Evolutionary conservation across 2,329 filamentous ascomycete genomes (phyloP).

Genomic region (Dactylonectria estremocensis): DNA sequence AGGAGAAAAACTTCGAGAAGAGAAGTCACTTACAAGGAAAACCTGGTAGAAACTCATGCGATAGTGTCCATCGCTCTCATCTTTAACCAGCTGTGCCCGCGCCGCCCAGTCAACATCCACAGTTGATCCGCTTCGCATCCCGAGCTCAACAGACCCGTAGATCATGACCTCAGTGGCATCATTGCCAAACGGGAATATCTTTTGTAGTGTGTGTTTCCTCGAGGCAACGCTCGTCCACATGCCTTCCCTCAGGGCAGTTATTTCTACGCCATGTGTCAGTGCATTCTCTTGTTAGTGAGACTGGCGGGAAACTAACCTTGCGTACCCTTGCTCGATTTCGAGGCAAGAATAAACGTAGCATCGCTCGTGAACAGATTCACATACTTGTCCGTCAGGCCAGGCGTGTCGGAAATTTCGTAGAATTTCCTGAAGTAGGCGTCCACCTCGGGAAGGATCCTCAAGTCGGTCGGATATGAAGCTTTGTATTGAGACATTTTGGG

Average conservation of each 20-base stretch:
- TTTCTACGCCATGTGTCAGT: conserved; percentile 42
- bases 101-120: conserved; percentile 68
- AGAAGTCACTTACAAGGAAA: conserved; percentile 62
- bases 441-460: conserved; percentile 40
- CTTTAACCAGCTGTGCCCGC: conserved; percentile 64
- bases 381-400: conserved; percentile 49
- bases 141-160: conserved; percentile 50
- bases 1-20: background rate
- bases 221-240: conserved; percentile 51
- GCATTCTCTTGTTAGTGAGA: conserved; percentile 11
- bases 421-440: conserved; percentile 50
- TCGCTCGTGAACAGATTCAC: conserved; percentile 48
- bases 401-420: conserved; percentile 51
- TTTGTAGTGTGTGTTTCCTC: conserved; percentile 49
- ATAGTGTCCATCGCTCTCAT: conserved; percentile 64
- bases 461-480: conserved; percentile 11
- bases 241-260: conserved; percentile 45
- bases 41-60: conserved; percentile 70
- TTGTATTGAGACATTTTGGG: conserved; percentile 23
- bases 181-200: conserved; percentile 50
- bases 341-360: conserved; percentile 51
- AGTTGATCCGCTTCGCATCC: conserved; percentile 44
- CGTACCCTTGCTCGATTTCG: conserved; percentile 43
- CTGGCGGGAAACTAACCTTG: conserved; percentile 38
- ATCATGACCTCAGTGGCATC: conserved; percentile 52